Evolutionary conservation across 2,329 filamentous ascomycete genomes (phyloP).

Genomic region (Fusarium torulosum): DNA sequence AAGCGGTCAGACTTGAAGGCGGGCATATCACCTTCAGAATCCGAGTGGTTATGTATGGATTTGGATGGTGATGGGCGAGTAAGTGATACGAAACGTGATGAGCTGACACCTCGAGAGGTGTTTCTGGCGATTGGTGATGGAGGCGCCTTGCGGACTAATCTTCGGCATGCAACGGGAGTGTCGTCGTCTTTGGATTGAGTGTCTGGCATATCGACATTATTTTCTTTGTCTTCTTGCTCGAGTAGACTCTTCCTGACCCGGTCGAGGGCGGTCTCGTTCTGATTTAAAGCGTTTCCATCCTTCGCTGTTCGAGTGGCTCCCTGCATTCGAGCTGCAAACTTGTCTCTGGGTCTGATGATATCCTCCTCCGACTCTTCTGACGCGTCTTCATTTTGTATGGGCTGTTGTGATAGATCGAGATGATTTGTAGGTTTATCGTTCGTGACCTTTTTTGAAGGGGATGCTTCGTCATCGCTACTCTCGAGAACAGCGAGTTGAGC

Average conservation of each 20-base stretch:
- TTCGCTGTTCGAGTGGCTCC: slow-evolving; percentile 47
- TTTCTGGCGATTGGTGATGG: slow-evolving; percentile 51
- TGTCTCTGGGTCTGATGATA: slow-evolving; percentile 67
- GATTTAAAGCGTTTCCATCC: slow-evolving; percentile 5
- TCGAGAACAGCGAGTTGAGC: slow-evolving; percentile 66
- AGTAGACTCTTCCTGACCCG: slow-evolving; percentile 59
- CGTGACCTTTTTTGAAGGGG: slow-evolving; percentile 27
- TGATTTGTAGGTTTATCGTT: slow-evolving; percentile 20
- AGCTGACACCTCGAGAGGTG: slow-evolving; percentile 50
- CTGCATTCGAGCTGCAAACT: slow-evolving; percentile 74
- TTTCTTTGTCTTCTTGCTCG: slow-evolving; percentile 47
- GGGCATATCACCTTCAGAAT: slow-evolving; percentile 63
- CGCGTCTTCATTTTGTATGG: slow-evolving; percentile 59
- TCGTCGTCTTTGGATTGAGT: slow-evolving; percentile 58
- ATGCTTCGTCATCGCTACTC: slow-evolving; percentile 61
- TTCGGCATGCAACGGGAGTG: slow-evolving; percentile 57
- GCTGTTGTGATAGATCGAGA: slow-evolving; percentile 24
- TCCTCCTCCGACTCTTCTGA: slow-evolving; percentile 57
- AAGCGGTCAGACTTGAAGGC: slow-evolving; percentile 70
- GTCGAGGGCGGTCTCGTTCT: slow-evolving; percentile 54
- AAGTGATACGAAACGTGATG: slow-evolving; percentile 70
- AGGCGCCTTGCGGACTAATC: slow-evolving; percentile 54
- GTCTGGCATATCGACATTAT: slow-evolving; percentile 49
- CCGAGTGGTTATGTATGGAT: slow-evolving; percentile 52
- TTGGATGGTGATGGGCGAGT: slow-evolving; percentile 55